phyloP scores from a whole-genome alignment of 768 basidiomycete genomes.

The Clitopilus passeckerianus region DNA sequence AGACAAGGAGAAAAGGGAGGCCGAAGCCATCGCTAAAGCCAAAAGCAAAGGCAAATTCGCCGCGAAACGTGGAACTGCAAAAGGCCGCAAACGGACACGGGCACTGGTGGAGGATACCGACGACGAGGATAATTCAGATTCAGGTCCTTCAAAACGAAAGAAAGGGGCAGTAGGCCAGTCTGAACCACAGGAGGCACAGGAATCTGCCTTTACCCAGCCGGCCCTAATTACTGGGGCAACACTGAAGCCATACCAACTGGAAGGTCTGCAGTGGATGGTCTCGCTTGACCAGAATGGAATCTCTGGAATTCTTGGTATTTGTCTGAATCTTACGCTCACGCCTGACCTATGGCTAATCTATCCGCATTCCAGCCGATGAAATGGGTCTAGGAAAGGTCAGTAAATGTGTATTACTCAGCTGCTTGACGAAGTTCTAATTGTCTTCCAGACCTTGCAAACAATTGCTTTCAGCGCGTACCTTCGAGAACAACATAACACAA shows the following conservation, averaged over 20 bases:
- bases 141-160: conserved; percentile 11
- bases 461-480: conserved; percentile 93
- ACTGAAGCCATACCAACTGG: conserved; percentile 87
- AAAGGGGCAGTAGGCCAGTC: conserved; percentile 14
- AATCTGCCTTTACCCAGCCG: conserved; percentile 62
- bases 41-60: conserved; percentile 5
- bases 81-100: conserved; percentile 16
- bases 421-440: neutral
- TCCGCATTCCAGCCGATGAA: conserved; percentile 68
- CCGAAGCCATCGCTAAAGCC: conserved; percentile 5
- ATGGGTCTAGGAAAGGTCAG: conserved; percentile 85
- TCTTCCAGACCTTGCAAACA: conserved; percentile 79
- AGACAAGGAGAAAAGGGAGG: conserved; percentile 30
- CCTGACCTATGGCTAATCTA: neutral
- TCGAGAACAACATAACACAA: conserved; percentile 61
- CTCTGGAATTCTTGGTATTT: conserved; percentile 66
- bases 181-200: conserved; percentile 16
- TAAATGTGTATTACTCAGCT: conserved; percentile 15
- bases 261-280: conserved; percentile 95
- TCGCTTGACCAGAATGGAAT: conserved; percentile 82
- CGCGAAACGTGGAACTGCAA: neutral
- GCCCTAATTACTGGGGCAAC: conserved; percentile 77
- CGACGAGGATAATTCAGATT: conserved; percentile 10
- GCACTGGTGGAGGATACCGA: conserved; percentile 9
- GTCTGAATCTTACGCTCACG: no score